Percentiles rank a stretch among this genome's conserved stretches.
These are phyloP conservation scores for Styphnolobium japonicum DNA, from an alignment of 306 rosid genomes.

Conservation along the genomic window DNA sequence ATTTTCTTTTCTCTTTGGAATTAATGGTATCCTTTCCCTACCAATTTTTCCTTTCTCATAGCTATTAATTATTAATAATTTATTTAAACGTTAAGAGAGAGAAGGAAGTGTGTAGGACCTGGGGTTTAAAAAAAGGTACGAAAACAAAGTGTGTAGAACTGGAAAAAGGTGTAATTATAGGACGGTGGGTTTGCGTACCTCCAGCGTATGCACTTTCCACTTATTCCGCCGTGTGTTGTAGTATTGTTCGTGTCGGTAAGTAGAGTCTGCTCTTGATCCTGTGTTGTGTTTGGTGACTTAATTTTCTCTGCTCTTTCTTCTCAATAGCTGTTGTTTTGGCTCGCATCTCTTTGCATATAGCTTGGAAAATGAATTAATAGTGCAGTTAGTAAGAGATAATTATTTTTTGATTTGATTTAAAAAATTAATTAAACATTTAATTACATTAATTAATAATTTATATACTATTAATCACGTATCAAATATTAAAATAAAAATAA, in stretches of 20 bases:
- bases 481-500: too few relatives aligned
- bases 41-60: background rate
- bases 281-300: background rate
- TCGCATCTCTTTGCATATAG: background rate
- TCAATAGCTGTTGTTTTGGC: background rate
- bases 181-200: background rate
- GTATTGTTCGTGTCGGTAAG: background rate
- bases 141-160: too few relatives aligned
- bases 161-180: background rate
- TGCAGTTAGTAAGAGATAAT: too few relatives aligned
- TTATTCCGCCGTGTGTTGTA: conserved; percentile 7
- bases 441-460: too few relatives aligned
- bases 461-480: too few relatives aligned
- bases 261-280: background rate
- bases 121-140: too few relatives aligned
- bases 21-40: background rate
- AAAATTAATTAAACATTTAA: too few relatives aligned
- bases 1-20: background rate
- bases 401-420: too few relatives aligned
- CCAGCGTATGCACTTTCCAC: background rate
- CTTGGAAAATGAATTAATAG: too few relatives aligned
- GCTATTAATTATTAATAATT: background rate
- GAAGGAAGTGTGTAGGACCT: background rate
- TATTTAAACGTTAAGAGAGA: background rate
- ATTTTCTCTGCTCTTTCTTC: background rate